Base-by-base conservation (phyloP, 441 rosid genomes). In the Gossypium schwendimanii region DNA sequence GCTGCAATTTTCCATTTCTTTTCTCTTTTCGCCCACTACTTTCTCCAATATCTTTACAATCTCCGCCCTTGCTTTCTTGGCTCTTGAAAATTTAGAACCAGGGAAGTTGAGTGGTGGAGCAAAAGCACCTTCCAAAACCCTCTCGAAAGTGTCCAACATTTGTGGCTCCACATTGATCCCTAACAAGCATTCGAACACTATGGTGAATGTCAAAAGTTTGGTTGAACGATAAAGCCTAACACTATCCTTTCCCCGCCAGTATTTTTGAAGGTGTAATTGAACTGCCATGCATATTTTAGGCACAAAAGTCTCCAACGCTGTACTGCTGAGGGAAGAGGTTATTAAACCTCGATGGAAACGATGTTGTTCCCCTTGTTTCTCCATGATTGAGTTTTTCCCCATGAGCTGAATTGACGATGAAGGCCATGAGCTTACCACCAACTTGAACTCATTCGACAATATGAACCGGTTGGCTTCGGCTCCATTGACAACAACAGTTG, bases 361-460 rank as follows among this genome's bases (percentile, higher is more conserved):
- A 72, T 87, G 91, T 21, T 80, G 85, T 17, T 87, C 84, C 0
- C 91, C 92, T 80, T 83, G 89, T 66, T 84, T 87, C 41, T 80
- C 88, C 96, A 88, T 90, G 73, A 90, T 88, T 55, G 88, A 82
- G 57, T 87, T 81, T 68, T 69, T 83, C 2, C 93, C 91, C 91
- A 87, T 90, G 36, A 90, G 85, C 75, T 87, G 83, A 75, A 90
- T 88, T n/a, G 91, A 86, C 0, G 91, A 77, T 4, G 85, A 77
- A 47, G 96, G 96, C 96, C 96, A 90, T 10, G 96, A 86, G 80
- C 96, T 90, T 60, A 86, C 65, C 74, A 90, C 93, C 61, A 88
- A 66, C 83, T 79, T 88, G 79, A 88, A 90, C 82, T 90, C 93
- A n/a, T 81, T 90, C 0, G 91, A 85, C 26, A 90, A 17, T 73